phyloP scores from a whole-genome alignment of 2,329 filamentous ascomycete species.

The Penicillium freii region DNA sequence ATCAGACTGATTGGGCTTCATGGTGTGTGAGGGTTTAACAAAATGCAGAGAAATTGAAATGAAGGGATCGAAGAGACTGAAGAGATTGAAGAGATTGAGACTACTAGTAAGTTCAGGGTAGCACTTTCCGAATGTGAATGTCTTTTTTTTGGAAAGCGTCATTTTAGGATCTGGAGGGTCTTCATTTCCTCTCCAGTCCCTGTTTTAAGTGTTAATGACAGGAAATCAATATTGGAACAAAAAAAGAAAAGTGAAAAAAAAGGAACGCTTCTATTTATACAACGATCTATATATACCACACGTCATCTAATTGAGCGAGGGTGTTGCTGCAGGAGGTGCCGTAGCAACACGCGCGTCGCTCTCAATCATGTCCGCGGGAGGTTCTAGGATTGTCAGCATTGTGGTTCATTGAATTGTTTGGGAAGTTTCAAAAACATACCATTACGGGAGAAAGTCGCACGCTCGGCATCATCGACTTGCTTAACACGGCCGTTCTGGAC shows the following conservation, averaged over 20 bases:
- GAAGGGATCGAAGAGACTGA: neutral
- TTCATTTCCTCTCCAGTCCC: neutral
- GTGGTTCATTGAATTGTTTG: neutral
- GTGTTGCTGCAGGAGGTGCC: conserved; percentile 46
- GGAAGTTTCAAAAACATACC: conserved; percentile 33
- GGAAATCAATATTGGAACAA: neutral
- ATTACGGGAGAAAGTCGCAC: conserved; percentile 42
- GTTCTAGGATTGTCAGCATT: conserved; percentile 18
- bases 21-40: neutral
- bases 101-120: neutral
- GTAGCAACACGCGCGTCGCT: conserved; percentile 44
- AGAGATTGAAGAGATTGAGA: neutral
- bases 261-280: conserved; percentile 30
- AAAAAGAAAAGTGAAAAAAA: conserved; percentile 2
- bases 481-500: conserved; percentile 57
- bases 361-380: conserved; percentile 52
- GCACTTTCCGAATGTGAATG: neutral
- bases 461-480: conserved; percentile 42
- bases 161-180: neutral
- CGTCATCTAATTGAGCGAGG: conserved; percentile 47
- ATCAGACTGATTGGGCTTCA: neutral
- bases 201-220: neutral
- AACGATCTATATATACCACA: conserved; percentile 26
- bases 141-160: neutral
- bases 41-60: neutral